These are phyloP conservation scores for Escallonia rubra DNA, from an alignment of 129 eudicot genomes.

Conservation along the genomic window DNA sequence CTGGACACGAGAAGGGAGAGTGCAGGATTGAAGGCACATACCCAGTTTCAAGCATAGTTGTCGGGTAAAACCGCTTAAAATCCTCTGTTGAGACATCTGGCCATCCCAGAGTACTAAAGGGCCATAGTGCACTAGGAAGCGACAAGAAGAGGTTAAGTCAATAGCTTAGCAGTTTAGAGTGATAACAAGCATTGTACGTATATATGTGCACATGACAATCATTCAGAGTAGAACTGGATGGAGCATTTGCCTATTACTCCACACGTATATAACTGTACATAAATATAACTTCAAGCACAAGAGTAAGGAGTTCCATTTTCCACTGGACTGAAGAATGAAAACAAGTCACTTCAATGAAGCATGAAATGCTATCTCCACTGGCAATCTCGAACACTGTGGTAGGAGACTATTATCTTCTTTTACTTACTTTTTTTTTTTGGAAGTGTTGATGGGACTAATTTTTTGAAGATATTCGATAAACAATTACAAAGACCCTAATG, in stretches of 20 bases:
- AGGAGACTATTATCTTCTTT: too few relatives aligned
- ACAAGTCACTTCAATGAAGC: neutral
- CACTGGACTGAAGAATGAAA: neutral
- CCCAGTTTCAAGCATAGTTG: slow-evolving; percentile 98
- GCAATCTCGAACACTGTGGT: too few relatives aligned
- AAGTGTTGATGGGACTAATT: too few relatives aligned
- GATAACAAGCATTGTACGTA: neutral
- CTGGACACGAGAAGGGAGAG: neutral
- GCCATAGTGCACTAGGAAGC: slow-evolving; percentile 76
- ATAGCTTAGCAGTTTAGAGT: neutral
- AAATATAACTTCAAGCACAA: neutral
- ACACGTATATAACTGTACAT: too few relatives aligned
- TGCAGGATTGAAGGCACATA: slow-evolving; percentile 23
- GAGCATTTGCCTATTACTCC: too few relatives aligned
- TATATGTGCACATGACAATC: slow-evolving; percentile 1
- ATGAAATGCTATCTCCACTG: neutral
- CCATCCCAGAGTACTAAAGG: slow-evolving; percentile 98
- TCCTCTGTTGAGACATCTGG: slow-evolving; percentile 87
- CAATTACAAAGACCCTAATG: too few relatives aligned
- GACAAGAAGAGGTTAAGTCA: slow-evolving; percentile 13
- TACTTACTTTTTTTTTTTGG: too few relatives aligned
- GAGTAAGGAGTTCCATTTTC: neutral
- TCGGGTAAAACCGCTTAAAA: slow-evolving; percentile 77
- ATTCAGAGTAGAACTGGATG: neutral
- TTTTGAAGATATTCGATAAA: too few relatives aligned